phyloP scores from a whole-genome alignment of 495 filamentous ascomycete genomes.

The Sporormia fimetaria region DNA sequence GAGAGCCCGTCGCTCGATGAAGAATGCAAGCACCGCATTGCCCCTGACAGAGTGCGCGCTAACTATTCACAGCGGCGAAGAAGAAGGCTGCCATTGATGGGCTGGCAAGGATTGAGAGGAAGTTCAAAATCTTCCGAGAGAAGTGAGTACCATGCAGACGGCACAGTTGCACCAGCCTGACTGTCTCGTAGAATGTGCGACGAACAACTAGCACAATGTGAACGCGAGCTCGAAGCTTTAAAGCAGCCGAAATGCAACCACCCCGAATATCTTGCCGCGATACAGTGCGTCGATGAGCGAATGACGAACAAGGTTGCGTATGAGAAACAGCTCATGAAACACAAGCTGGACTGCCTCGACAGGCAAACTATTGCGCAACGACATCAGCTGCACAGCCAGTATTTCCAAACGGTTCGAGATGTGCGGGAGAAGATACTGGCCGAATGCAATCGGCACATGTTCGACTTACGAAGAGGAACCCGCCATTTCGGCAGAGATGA shows the following conservation, averaged over 20 bases:
- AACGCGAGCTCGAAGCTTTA: conserved; percentile 75
- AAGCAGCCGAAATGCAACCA: conserved; percentile 66
- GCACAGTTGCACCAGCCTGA: conserved; percentile 2
- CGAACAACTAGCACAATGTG: conserved; percentile 68
- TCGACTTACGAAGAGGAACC: conserved; percentile 73
- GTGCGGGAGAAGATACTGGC: conserved; percentile 70
- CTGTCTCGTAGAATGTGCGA: conserved; percentile 59
- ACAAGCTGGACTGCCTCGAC: conserved; percentile 58
- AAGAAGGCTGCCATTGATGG: conserved; percentile 75
- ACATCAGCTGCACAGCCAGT: conserved; percentile 73
- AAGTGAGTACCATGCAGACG: conserved; percentile 45
- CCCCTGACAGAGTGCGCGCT: not conserved
- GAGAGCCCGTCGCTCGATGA: conserved; percentile 22
- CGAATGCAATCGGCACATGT: conserved; percentile 73
- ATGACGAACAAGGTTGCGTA: conserved; percentile 66
- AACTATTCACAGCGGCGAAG: conserved; percentile 48
- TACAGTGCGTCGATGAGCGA: conserved; percentile 70
- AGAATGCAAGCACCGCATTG: conserved; percentile 15
- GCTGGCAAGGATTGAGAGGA: conserved; percentile 62
- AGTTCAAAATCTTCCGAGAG: conserved; percentile 75
- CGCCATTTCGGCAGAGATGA: conserved; percentile 71
- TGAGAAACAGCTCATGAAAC: conserved; percentile 58
- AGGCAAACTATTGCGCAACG: conserved; percentile 67
- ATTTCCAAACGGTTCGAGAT: conserved; percentile 70
- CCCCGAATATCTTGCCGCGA: conserved; percentile 75